Base-by-base conservation (phyloP, 176 grass and related monocot genomes). In the Pontederia crassipes region DNA sequence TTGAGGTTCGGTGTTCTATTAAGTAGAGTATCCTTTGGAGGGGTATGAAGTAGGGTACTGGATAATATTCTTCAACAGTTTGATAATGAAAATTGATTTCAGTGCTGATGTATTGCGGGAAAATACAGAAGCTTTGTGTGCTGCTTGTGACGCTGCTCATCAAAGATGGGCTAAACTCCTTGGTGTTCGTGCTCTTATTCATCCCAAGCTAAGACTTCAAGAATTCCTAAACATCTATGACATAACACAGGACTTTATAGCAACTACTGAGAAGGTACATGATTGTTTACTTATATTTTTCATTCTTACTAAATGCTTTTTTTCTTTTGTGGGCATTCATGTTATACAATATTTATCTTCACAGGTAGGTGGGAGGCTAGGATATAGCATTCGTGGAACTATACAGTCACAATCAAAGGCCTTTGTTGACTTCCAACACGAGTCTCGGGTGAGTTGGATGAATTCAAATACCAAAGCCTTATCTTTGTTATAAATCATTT, bases 351-450 rank as follows among this genome's bases (percentile, higher is more conserved):
- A 8, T 55, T 8, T 73, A 16, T 72, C 61, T 18, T 74, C 63
- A 11, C 75, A 98, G 93, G 68, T 98, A 81, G 93, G 93, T 76
- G 93, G 93, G 28, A 92, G 93, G 72, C 79, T 98, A 59, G 93
- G 87, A 66, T 98, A 98, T 81, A 98, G 86, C 71, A 98, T 98
- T 49, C 87, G 93, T 54, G 93, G 93, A 74, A 87, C 83, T 68
- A 52, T 98, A 71, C 93, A 98, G 50, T 83, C 83, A 66, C 93
- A 98, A 64, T 92, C 93, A 35, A 98, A 98, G 65, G 81, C 89
- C 26, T 98, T 98, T 70, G 81, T 98, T 80, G 93, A 98, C n/a
- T 80, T 88, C 74, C 93, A 98, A 63, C 93, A 98, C 85, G 83
- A 68, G 61, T 73, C 83, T 60, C 85, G 84, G 75, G 93, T 98